These are phyloP conservation scores for Plantago coronopus DNA, from an alignment of 305 asterid genomes.

Conservation along the genomic window DNA sequence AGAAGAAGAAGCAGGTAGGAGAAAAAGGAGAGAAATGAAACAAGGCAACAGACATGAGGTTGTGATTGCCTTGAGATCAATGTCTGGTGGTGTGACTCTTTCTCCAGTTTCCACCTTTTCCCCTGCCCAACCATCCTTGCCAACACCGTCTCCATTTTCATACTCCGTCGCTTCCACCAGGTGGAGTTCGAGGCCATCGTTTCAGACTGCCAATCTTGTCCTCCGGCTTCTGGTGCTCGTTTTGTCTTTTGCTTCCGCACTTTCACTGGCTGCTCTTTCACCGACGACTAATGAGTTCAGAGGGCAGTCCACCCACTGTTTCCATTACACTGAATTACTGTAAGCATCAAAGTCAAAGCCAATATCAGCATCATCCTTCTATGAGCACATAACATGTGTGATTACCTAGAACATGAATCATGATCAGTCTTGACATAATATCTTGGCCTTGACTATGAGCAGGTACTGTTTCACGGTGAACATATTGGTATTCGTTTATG, in stretches of 20 bases:
- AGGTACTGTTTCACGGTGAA: conserved; percentile 56
- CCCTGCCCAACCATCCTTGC: conserved; percentile 33
- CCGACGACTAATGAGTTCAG: conserved; percentile 20
- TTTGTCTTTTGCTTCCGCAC: conserved; percentile 40
- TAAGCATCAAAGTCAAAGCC: conserved; percentile 22
- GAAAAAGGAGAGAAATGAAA: conserved; percentile 18
- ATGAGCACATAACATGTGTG: not conserved
- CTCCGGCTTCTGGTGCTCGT: conserved; percentile 39
- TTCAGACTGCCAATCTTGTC: conserved; percentile 30
- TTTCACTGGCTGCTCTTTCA: conserved; percentile 39
- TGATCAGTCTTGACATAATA: conserved; percentile 7
- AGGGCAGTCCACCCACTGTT: conserved; percentile 24
- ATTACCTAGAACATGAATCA: conserved; percentile 6
- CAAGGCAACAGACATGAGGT: conserved; percentile 17
- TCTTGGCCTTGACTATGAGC: conserved; percentile 14
- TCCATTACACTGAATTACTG: conserved; percentile 31
- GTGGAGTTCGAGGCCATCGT: conserved; percentile 37
- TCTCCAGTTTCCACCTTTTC: conserved; percentile 33
- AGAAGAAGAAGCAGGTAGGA: conserved; percentile 3
- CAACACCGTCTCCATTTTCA: conserved; percentile 52
- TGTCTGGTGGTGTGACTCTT: conserved; percentile 25
- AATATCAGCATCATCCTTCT: not conserved
- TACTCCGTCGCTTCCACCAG: conserved; percentile 43
- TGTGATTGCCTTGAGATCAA: conserved; percentile 18
- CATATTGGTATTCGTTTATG: conserved; percentile 35